phyloP scores from a whole-genome alignment of 768 basidiomycete species.

The Psilocybe cyanescens region DNA sequence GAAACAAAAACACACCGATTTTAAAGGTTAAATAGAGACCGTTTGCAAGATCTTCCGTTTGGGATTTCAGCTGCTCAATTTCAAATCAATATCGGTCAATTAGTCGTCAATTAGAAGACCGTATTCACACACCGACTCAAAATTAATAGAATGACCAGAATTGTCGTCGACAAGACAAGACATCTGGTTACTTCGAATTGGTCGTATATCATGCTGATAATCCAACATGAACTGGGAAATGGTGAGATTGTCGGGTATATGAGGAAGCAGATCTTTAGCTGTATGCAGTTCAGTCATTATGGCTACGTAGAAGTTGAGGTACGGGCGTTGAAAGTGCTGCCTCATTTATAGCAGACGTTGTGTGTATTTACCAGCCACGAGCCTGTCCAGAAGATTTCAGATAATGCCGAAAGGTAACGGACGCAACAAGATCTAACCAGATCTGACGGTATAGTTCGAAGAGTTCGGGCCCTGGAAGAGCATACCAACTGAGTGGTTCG shows the following conservation, averaged over 20 bases:
- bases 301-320: not conserved
- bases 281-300: conserved; percentile 33
- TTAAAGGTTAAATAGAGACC: conserved; percentile 35
- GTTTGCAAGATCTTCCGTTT: conserved; percentile 46
- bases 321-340: not conserved
- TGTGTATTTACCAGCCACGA: conserved; percentile 14
- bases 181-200: conserved; percentile 32
- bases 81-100: not conserved
- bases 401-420: conserved; percentile 16
- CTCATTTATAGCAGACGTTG: not conserved
- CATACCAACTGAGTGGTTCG: conserved; percentile 12
- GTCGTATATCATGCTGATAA: conserved; percentile 46
- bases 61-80: conserved; percentile 35
- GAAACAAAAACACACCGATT: conserved; percentile 33
- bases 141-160: conserved; percentile 40
- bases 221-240: conserved; percentile 63
- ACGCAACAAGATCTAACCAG: conserved; percentile 13
- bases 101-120: not conserved
- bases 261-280: conserved; percentile 28
- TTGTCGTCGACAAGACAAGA: conserved; percentile 60
- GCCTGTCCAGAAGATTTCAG: conserved; percentile 7
- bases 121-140: conserved; percentile 40
- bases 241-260: conserved; percentile 58
- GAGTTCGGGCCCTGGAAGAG: conserved; percentile 10
- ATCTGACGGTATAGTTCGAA: conserved; percentile 16